phyloP scores from a whole-genome alignment of 164 flowering plant species.

The Saururus chinensis region DNA sequence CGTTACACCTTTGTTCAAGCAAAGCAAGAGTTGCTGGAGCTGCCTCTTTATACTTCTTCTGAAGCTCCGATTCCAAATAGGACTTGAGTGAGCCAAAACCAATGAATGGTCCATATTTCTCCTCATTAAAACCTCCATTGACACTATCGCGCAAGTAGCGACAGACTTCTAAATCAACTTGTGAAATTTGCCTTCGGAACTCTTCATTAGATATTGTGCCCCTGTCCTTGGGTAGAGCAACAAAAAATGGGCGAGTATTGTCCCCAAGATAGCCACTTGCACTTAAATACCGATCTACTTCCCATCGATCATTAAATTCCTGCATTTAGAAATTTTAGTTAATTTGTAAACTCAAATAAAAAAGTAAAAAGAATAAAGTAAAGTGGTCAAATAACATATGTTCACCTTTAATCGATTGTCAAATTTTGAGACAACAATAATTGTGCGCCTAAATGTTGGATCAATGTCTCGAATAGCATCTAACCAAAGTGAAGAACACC shows the following conservation, averaged over 20 bases:
- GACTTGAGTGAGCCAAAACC: slow-evolving; percentile 76
- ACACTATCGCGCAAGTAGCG: slow-evolving; percentile 70
- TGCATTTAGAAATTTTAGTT: slow-evolving; percentile 15
- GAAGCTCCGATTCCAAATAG: slow-evolving; percentile 87
- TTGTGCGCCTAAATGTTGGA: slow-evolving; percentile 67
- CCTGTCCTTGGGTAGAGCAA: slow-evolving; percentile 89
- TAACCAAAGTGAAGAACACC: slow-evolving; percentile 98
- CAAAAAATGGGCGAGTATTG: slow-evolving; percentile 70
- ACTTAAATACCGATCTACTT: slow-evolving; percentile 93
- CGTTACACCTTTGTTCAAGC: slow-evolving; percentile 89
- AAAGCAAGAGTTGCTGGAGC: slow-evolving; percentile 93
- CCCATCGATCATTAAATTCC: slow-evolving; percentile 94
- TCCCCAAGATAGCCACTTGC: slow-evolving; percentile 97
- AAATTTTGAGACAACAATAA: slow-evolving; percentile 94
- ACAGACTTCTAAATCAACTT: slow-evolving; percentile 70
- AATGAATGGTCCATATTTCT: slow-evolving; percentile 60
- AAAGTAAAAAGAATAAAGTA: not conserved
- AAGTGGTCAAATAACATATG: not conserved
- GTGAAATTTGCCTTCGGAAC: slow-evolving; percentile 84
- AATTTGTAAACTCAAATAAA: not conserved
- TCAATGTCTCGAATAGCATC: slow-evolving; percentile 90
- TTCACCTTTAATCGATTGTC: slow-evolving; percentile 94
- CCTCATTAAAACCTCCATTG: slow-evolving; percentile 94
- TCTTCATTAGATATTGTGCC: slow-evolving; percentile 75
- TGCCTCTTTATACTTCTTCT: slow-evolving; percentile 89